Evolutionary conservation across 371 early-diverging fungal species (phyloP).

Genomic region (Syncephalastrum racemosum): DNA sequence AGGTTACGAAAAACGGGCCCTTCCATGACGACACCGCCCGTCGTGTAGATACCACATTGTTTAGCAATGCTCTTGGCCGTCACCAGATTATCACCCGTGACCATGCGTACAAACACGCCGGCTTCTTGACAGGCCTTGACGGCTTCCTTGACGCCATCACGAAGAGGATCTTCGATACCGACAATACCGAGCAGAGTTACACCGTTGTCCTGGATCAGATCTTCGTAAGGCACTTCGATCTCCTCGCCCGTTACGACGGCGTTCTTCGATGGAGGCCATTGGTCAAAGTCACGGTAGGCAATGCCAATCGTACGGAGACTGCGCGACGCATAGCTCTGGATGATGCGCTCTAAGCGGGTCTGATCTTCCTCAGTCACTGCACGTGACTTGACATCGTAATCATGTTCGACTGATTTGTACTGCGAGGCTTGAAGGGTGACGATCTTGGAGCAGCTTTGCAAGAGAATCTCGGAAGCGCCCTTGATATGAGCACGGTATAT

Average conservation of each 20-base stretch:
- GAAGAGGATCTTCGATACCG: conserved; percentile 77
- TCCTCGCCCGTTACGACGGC: conserved; percentile 16
- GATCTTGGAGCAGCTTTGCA: conserved; percentile 39
- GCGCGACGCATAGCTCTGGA: conserved; percentile 57
- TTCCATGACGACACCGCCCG: conserved; percentile 65
- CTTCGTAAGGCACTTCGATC: conserved; percentile 36
- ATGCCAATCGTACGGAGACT: conserved; percentile 70
- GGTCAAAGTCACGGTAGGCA: conserved; percentile 69
- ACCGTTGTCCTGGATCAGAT: conserved; percentile 40
- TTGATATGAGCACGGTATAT: conserved; percentile 74
- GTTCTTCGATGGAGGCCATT: conserved; percentile 46
- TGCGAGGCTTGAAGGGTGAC: conserved; percentile 30
- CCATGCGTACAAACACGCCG: conserved; percentile 81
- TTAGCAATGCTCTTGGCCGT: conserved; percentile 72
- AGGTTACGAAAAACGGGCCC: conserved; percentile 67
- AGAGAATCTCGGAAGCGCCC: conserved; percentile 88
- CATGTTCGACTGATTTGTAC: conserved; percentile 22
- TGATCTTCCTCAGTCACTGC: conserved; percentile 43
- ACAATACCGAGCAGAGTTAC: conserved; percentile 58
- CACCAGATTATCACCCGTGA: conserved; percentile 75
- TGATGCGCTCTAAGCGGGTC: conserved; percentile 51
- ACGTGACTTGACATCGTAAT: conserved; percentile 52
- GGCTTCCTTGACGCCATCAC: conserved; percentile 68
- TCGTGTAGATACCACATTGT: conserved; percentile 64
- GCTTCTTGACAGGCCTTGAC: conserved; percentile 65